Evolutionary conservation across 2,329 filamentous ascomycete genomes (phyloP), one percentile per base, ranked within the genome.

Genomic region (Leptodontidium sp.): DNA sequence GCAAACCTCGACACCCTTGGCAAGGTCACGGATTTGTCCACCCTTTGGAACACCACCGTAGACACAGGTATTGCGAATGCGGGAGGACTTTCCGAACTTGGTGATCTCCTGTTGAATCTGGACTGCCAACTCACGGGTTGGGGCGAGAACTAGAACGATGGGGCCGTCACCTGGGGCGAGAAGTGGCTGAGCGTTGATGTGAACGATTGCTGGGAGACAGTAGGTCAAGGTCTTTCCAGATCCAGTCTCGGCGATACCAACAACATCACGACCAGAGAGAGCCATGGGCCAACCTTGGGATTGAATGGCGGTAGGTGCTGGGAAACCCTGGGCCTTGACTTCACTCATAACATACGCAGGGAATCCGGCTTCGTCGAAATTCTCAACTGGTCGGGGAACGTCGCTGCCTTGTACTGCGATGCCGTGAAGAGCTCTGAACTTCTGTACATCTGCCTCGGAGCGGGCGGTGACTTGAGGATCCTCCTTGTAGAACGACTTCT

Each of bases 401-500:
- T 96, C 88, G 70, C 75, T 83, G 71, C 96, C 96, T 76, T 91
- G 86, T 66, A 98, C 86, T 57, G 93, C 88, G 82, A 99, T 98
- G 78, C 93, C 86, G 78, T 96, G 90, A 78, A 93, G 89, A 78
- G 88, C 89, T 79, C 96, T 92, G 86, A 97, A 99, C 66, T 90
- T 92, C 35, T 94, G 91, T 68, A 99, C 92, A 72, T 98, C 95
- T 67, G 88, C 88, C 52, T 88, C 80, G 14, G 93, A 90, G 78
- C 96, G 93, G 77, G 82, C 85, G 71, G 89, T 82, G 70, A 99
- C 95, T 69, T 89, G 88, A 40, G 91, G 87, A 79, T 96, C 90
- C 83, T 98, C 96, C 85, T 98, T 97, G 88, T 99, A 99, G 85
- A 99, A 99, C 9, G 93, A 94, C 84, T 99, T 99, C 81, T 99